Percentiles rank a stretch among this genome's conserved stretches.
These are phyloP conservation scores for Colletotrichum gigasporum DNA, from an alignment of 2,329 filamentous ascomycete genomes.

Conservation along the genomic window DNA sequence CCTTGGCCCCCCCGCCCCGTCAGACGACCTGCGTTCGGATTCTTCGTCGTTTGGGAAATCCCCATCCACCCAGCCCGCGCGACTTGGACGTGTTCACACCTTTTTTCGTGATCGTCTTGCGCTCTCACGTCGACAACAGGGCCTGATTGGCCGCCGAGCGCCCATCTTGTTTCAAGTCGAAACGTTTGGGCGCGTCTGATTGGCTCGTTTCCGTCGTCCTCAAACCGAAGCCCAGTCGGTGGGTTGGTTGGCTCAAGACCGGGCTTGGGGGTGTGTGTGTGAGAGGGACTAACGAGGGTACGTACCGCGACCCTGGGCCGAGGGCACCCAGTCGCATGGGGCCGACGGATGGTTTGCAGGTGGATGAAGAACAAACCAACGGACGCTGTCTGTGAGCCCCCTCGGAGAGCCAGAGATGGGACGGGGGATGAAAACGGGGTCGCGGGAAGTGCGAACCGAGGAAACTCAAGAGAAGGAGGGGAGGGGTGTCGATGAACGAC, in stretches of 20 bases:
- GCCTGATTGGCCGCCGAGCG: slow-evolving; percentile 21
- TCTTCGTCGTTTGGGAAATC: neutral
- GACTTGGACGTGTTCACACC: slow-evolving; percentile 1
- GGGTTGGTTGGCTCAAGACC: neutral
- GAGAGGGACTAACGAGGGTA: too few species aligned
- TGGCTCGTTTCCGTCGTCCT: slow-evolving; percentile 15
- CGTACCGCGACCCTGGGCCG: neutral
- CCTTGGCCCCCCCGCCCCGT: slow-evolving; percentile 8
- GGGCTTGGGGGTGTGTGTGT: neutral
- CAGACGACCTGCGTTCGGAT: slow-evolving; percentile 22
- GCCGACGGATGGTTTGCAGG: slow-evolving; percentile 16
- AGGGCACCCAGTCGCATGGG: slow-evolving; percentile 1
- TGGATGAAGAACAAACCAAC: slow-evolving; percentile 6
- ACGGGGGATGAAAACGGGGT: neutral
- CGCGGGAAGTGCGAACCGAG: slow-evolving; percentile 1
- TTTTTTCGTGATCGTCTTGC: slow-evolving; percentile 21
- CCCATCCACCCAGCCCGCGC: neutral
- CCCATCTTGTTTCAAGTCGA: slow-evolving; percentile 28
- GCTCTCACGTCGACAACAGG: slow-evolving; percentile 26
- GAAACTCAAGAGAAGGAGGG: neutral
- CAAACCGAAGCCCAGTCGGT: slow-evolving; percentile 26
- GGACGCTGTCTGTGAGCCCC: slow-evolving; percentile 16
- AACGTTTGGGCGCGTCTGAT: neutral
- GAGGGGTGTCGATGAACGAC: neutral
- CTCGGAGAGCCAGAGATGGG: slow-evolving; percentile 4